Base-by-base conservation (phyloP, 106 monocot species). In the Apostasia ramifera region DNA sequence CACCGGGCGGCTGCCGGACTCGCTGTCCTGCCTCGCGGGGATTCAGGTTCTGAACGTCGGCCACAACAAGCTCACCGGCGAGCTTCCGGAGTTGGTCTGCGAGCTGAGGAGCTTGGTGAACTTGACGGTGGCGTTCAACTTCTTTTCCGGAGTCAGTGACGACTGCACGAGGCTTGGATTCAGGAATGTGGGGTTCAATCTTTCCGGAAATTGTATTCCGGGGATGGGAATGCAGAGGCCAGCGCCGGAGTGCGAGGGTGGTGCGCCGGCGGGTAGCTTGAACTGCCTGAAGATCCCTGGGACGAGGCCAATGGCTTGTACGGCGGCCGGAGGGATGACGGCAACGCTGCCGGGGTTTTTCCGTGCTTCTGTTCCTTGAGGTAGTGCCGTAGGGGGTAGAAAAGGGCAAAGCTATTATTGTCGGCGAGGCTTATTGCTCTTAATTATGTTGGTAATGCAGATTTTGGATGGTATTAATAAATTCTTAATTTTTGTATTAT, bases 11-110 rank as follows among this genome's bases (percentile, higher is more conserved):
- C 55, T 94, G 6, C 94, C 94, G 0, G 44, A 44, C 6, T 67
- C 94, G 2, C 58, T 94, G 7, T 94, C 94, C 4, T 90, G 85
- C 75, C 75, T 94, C 9, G 49, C 79, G 1, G 84, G 80, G 11
- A 77, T 94, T 7, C 80, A 94, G 63, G 84, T 94, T 40, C 59
- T 94, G n/a, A 94, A 94, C 80, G 48, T 94, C 2, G 94, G 74
- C 3, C 90, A 94, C 58, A 94, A 94, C 80, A 73, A 85, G 65
- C 71, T 94, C 57, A 79, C 71, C 6, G 94, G 94, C 7, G 78
- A 80, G 66, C 50, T 94, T 4, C 82, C 90, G 39, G 87, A 94
- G 40, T 7, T 90, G 45, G 70, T 91, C 4, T 94, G 90, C 53
- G 87, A 85, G 2, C 41, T 94, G 14, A 80, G 62, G 69, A 84